Evolutionary conservation across 257 asterid genomes (phyloP).

Genomic region (Solanum chmielewskii): DNA sequence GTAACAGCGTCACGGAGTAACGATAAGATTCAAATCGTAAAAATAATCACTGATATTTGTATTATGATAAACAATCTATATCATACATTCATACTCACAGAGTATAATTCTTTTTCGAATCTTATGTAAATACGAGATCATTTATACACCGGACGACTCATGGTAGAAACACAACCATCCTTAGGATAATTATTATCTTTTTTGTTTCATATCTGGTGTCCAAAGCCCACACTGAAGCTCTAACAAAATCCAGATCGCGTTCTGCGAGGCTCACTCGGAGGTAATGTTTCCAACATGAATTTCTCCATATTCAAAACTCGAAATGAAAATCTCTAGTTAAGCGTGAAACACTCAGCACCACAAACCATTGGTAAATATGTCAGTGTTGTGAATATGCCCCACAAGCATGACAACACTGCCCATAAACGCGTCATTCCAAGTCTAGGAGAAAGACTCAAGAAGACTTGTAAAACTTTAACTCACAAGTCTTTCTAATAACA

Average conservation of each 20-base stretch:
- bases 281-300: accelerated
- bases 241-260: accelerated
- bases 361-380: background rate
- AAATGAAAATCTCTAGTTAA: accelerated
- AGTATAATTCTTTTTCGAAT: too few species aligned
- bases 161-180: background rate
- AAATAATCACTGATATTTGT: background rate
- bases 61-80: too few species aligned
- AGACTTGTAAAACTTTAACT: background rate
- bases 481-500: background rate
- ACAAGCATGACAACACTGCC: background rate
- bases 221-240: too few species aligned
- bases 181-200: too few species aligned
- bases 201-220: too few species aligned
- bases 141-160: background rate
- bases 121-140: background rate
- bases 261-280: accelerated
- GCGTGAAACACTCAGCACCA: too few species aligned
- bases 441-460: background rate
- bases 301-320: accelerated
- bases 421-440: background rate
- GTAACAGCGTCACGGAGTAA: background rate
- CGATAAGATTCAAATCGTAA: background rate
- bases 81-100: too few species aligned
- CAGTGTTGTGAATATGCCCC: background rate